A percentile compares a stretch with the other conserved stretches of the same genome.
These are phyloP conservation scores for Xanthoparmelia taractica DNA, from an alignment of 495 filamentous ascomycete species.

Conservation along the genomic window DNA sequence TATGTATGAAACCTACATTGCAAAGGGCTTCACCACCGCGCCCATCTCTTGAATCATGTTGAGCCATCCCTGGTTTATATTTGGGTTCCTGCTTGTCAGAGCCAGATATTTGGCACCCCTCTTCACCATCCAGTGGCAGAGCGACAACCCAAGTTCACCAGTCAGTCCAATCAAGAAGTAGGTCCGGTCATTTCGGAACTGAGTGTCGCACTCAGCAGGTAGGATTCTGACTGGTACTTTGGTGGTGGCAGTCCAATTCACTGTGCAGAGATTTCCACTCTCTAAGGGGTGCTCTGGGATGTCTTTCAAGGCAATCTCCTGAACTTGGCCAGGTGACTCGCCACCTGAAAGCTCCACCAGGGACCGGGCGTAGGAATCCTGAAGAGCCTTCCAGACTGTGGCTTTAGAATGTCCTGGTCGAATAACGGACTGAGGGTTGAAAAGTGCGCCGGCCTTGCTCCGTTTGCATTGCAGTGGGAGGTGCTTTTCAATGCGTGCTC, in stretches of 20 bases:
- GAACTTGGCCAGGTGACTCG: neutral
- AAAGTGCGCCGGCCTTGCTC: neutral
- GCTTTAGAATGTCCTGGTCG: neutral
- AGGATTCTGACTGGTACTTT: neutral
- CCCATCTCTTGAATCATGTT: no score
- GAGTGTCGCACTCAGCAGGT: neutral
- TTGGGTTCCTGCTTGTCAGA: constrained; percentile 49
- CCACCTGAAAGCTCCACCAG: neutral
- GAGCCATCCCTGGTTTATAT: no score
- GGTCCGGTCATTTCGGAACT: constrained; percentile 32
- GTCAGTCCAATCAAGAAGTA: constrained; percentile 54
- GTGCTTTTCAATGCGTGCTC: neutral
- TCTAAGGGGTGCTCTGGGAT: neutral
- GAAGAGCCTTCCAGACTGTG: neutral
- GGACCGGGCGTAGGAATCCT: neutral
- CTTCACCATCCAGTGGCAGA: constrained; percentile 49
- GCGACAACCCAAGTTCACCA: constrained; percentile 49
- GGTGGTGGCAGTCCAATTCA: neutral
- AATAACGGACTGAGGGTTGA: neutral
- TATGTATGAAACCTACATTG: no score
- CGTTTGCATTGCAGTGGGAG: neutral
- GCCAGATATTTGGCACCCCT: constrained; percentile 49
- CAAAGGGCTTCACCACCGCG: no score
- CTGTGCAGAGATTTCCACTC: neutral
- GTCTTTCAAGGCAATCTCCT: neutral